These are phyloP conservation scores for Didymella keratinophila DNA, from an alignment of 2,329 filamentous ascomycete genomes.

Conservation along the genomic window DNA sequence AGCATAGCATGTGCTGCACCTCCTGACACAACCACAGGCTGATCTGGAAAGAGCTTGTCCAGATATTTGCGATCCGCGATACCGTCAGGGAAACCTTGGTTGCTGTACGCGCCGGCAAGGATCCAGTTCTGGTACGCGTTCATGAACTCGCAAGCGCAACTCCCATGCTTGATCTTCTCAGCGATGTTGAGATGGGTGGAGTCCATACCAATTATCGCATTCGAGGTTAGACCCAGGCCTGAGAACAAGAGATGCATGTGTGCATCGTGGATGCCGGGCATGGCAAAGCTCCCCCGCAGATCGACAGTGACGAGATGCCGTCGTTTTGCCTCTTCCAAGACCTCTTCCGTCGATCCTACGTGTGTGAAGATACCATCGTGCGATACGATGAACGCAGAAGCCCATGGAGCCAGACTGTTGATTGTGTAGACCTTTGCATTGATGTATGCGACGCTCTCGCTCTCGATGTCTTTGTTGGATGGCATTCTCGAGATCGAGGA, in stretches of 20 bases:
- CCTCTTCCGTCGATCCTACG: slow-evolving; percentile 36
- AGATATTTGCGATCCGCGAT: slow-evolving; percentile 34
- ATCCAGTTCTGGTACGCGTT: slow-evolving; percentile 37
- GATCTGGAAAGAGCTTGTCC: slow-evolving; percentile 36
- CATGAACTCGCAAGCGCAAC: slow-evolving; percentile 39
- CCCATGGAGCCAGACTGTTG: slow-evolving; percentile 25
- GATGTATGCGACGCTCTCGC: slow-evolving; percentile 31
- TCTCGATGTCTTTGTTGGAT: neutral
- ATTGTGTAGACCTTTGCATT: slow-evolving; percentile 47
- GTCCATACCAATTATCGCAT: slow-evolving; percentile 38
- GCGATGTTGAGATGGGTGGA: slow-evolving; percentile 32
- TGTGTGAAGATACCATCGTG: slow-evolving; percentile 33
- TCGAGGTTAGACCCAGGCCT: slow-evolving; percentile 37
- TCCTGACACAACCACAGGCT: slow-evolving; percentile 41
- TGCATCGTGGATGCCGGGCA: slow-evolving; percentile 51
- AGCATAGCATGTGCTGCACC: slow-evolving; percentile 40
- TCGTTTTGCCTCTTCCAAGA: slow-evolving; percentile 26
- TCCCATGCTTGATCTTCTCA: slow-evolving; percentile 33
- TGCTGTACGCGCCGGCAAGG: slow-evolving; percentile 27
- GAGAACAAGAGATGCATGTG: slow-evolving; percentile 46
- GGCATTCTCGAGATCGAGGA: neutral
- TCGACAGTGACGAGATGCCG: slow-evolving; percentile 33
- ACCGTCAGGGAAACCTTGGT: slow-evolving; percentile 26
- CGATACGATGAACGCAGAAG: slow-evolving; percentile 44
- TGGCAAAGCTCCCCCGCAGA: slow-evolving; percentile 41